Base-by-base conservation (phyloP, 495 filamentous ascomycete species). In the Thermochaetoides thermophila region DNA sequence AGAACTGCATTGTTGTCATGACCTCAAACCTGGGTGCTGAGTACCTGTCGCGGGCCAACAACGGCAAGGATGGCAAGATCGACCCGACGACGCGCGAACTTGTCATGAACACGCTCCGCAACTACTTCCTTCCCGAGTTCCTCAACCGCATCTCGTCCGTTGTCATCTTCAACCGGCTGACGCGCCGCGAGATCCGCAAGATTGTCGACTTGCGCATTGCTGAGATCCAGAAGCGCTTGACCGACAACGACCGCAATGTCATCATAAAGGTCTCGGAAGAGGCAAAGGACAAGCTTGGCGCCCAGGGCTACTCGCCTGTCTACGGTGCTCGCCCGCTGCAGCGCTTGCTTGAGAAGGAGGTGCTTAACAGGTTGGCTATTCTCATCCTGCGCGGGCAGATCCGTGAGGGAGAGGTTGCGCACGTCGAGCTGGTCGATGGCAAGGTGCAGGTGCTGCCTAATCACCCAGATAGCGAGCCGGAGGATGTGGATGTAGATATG, bases 1-100 rank as follows among this genome's bases (percentile, higher is more conserved):
- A 73, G 52, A 97, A 97, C 67, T 96, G 86, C 53, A 95, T 97
- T 44, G 87, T 97, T 27, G 87, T 97, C 59, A 91, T 97, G 84
- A 97, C 89, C 17, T 92, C 83, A 48, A 97, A 97, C 59, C 57
- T 97, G 12, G 89, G 89, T 32, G 89, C 89, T 27, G 87, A 95
- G 50, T 91, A 74, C 58, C 79, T 97, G n/a, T 60, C 83, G 36
- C 78, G 84, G 4, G 73, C 78, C 12, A 75, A 71, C 28, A n/a
- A n/a, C n/a, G 68, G 68, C 32, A 68, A 71, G 26, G 82, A 92
- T 46, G 89, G 89, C 37, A 73, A 60, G 48, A 93, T 97, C 43
- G 89, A 96, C 34, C 72, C 78, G 2, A 80, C 82, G 9, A 94
- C 84, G 3, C 71, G 69, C 24, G 84, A 94, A 43, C 61, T 94